These are phyloP conservation scores for Mortierella sp. DNA, from an alignment of 371 early-diverging fungal species.

Conservation along the genomic window DNA sequence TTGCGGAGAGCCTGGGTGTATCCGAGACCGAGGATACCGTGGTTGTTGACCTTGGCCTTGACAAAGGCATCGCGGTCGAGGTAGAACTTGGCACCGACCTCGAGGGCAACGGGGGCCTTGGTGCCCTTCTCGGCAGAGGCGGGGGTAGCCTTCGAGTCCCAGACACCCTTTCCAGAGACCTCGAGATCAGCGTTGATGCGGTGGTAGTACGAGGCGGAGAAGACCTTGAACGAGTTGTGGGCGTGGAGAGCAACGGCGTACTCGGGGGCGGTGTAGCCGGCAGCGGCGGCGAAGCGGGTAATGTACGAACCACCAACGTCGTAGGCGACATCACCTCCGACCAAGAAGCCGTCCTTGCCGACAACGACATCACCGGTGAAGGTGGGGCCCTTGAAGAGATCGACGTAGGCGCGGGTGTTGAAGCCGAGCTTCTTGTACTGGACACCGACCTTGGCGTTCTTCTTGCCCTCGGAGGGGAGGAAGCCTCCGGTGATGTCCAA, in stretches of 20 bases:
- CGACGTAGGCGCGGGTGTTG: constrained; percentile 78
- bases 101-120: constrained; percentile 81
- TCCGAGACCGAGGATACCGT: constrained; percentile 92
- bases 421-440: constrained; percentile 89
- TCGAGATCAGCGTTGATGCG: constrained; percentile 90
- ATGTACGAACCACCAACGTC: constrained; percentile 89
- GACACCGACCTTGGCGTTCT: constrained; percentile 80
- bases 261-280: constrained; percentile 90
- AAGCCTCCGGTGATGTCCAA: constrained; percentile 73
- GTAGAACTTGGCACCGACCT: constrained; percentile 95
- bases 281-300: constrained; percentile 87
- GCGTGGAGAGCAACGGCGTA: constrained; percentile 92
- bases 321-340: constrained; percentile 95
- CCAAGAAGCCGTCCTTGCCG: constrained; percentile 87
- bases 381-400: constrained; percentile 87
- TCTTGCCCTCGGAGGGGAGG: constrained; percentile 66
- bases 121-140: constrained; percentile 32
- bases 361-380: constrained; percentile 82
- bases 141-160: constrained; percentile 78
- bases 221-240: constrained; percentile 70
- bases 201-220: constrained; percentile 97
- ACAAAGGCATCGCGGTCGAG: constrained; percentile 91
- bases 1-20: constrained; percentile 95
- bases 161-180: constrained; percentile 93
- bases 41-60: constrained; percentile 97